Base-by-base conservation (phyloP, 495 filamentous ascomycete genomes). In the Xylaria bambusicola region DNA sequence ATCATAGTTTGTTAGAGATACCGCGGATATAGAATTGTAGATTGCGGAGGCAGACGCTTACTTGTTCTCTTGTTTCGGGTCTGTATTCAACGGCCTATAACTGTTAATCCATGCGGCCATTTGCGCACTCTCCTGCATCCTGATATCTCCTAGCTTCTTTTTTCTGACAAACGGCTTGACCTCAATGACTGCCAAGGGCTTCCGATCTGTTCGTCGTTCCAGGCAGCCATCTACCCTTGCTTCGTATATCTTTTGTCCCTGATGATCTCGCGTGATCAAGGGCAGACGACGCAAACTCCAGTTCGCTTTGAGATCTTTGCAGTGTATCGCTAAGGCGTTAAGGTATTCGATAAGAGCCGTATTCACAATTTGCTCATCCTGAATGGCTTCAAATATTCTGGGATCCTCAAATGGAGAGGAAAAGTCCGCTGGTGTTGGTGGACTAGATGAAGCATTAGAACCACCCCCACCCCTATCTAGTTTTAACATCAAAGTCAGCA, bases 331-430 rank as follows among this genome's bases (percentile, higher is more conserved):
- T 33, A 49, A n/a, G n/a, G 46, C 26, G n/a, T 49, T 49, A 17
- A 49, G 46, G 46, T 31, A 49, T 18, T 31, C 26, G 46, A 49
- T 49, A 18, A 49, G 46, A 33, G 46, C 46, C 26, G 46, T 49
- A 21, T 49, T 49, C 12, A 49, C 46, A 33, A 49, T 49, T 27
- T 49, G 46, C 27, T 49, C 46, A 33, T 49, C 27, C 26, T 33
- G 12, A 5, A 49, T 49, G 15, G 46, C 46, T 49, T 49, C 27
- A 15, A 47, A 47, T 3, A 46, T 13, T 15, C 12, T 38, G 36
- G 36, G 36, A 38, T 38, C 36, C 15, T 38, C 6, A 15, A 38
- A 38, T 6, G 36, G 36, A 38, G 36, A 38, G 12, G 36, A 15
- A 38, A 38, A 3, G 36, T 38, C 36, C 15, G 7, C 36, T 15